Conservation (phyloP, 1,284 basidiomycete genomes). For the Apiotrichum laibachii region DNA sequence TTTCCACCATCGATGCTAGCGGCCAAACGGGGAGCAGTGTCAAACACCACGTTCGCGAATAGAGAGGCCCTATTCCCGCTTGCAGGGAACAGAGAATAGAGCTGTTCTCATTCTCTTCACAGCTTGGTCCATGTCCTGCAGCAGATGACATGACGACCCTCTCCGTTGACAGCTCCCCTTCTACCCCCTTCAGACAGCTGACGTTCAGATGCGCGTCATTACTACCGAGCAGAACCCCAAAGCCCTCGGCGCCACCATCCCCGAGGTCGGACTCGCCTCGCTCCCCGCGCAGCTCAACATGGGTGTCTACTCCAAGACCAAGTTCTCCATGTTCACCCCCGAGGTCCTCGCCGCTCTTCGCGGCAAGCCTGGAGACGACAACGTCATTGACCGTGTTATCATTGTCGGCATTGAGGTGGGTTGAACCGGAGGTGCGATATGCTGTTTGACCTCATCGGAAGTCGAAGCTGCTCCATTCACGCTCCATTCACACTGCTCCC, state of each 20-base stretch:
- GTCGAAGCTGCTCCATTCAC: not conserved
- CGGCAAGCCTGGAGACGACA: conserved; percentile 12
- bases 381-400: conserved; percentile 54
- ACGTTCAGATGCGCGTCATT: conserved; percentile 11
- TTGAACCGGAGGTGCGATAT: not conserved
- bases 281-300: conserved; percentile 50
- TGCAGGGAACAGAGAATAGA: no score
- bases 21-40: no score
- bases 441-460: no score
- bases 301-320: conserved; percentile 65
- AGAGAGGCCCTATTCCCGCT: no score
- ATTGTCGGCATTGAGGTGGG: conserved; percentile 74
- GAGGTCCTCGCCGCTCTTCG: conserved; percentile 60
- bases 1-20: not conserved
- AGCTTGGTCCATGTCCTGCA: no score
- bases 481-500: not conserved
- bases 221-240: conserved; percentile 76
- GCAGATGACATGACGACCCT: no score
- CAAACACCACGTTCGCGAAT: no score
- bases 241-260: conserved; percentile 69
- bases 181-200: no score
- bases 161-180: no score
- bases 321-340: conserved; percentile 77
- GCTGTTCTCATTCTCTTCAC: no score
- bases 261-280: conserved; percentile 57